These are phyloP conservation scores for Benincasa hispida DNA, from an alignment of 306 rosid species.

Conservation along the genomic window DNA sequence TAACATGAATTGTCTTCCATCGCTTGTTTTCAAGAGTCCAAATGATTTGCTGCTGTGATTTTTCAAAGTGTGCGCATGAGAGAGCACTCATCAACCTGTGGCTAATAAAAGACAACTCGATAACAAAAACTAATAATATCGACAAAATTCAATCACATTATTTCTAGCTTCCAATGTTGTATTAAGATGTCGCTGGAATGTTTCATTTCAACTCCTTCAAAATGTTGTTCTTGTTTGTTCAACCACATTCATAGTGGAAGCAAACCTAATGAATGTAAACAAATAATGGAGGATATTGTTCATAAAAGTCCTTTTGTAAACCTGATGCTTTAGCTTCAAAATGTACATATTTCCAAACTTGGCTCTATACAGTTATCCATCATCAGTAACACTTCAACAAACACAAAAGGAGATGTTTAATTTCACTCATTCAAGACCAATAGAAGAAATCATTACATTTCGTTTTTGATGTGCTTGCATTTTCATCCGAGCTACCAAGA, in stretches of 20 bases:
- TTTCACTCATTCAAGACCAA: neutral
- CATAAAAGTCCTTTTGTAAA: neutral
- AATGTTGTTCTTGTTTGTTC: neutral
- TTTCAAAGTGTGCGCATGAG: conserved; percentile 4
- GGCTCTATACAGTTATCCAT: neutral
- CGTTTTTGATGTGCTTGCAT: neutral
- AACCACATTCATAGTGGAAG: neutral
- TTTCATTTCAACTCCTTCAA: neutral
- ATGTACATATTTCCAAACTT: neutral
- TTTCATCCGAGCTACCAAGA: neutral
- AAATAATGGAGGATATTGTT: too few species aligned
- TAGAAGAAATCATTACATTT: neutral
- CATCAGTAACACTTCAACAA: neutral
- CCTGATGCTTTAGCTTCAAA: neutral
- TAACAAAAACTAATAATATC: neutral
- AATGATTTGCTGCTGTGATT: neutral
- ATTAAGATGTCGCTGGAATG: neutral
- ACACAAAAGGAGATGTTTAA: neutral
- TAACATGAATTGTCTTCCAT: neutral
- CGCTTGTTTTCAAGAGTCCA: neutral
- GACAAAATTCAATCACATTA: neutral
- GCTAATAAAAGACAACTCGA: neutral
- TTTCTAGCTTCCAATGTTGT: neutral
- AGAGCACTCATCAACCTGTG: neutral
- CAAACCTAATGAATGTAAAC: neutral